Evolutionary conservation across 495 filamentous ascomycete species (phyloP).

Genomic region (Penicillium simplicissimum): DNA sequence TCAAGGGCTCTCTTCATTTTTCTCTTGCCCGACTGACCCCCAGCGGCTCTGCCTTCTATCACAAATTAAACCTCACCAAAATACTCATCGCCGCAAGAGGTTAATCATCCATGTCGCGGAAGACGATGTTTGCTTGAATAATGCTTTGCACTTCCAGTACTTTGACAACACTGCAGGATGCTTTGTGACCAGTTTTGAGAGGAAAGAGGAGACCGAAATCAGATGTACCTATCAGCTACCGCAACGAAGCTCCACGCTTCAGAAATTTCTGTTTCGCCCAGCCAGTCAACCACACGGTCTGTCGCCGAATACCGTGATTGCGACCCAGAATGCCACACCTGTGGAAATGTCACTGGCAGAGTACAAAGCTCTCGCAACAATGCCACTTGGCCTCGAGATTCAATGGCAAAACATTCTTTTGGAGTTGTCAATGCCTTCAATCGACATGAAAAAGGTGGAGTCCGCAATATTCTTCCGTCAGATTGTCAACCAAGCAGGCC

Average conservation of each 20-base stretch:
- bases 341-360: slow-evolving; percentile 48
- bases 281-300: slow-evolving; percentile 25
- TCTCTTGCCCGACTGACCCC: background rate
- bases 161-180: slow-evolving; percentile 30
- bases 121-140: slow-evolving; percentile 45
- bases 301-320: slow-evolving; percentile 42
- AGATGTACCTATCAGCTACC: slow-evolving; percentile 41
- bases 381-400: slow-evolving; percentile 49
- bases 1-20: slow-evolving; percentile 13
- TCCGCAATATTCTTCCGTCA: slow-evolving; percentile 51
- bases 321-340: slow-evolving; percentile 46
- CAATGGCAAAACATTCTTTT: slow-evolving; percentile 58
- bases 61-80: slow-evolving; percentile 29
- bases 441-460: slow-evolving; percentile 49
- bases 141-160: slow-evolving; percentile 37
- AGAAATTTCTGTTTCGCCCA: slow-evolving; percentile 37
- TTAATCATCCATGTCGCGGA: slow-evolving; percentile 19
- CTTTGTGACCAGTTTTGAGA: slow-evolving; percentile 33
- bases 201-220: slow-evolving; percentile 16
- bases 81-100: slow-evolving; percentile 24
- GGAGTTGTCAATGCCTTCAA: slow-evolving; percentile 46
- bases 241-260: slow-evolving; percentile 24
- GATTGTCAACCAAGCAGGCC: slow-evolving; percentile 51
- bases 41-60: slow-evolving; percentile 29
- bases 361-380: slow-evolving; percentile 47